Conservation (phyloP, 768 basidiomycete genomes). For the Royoungia palumana region DNA sequence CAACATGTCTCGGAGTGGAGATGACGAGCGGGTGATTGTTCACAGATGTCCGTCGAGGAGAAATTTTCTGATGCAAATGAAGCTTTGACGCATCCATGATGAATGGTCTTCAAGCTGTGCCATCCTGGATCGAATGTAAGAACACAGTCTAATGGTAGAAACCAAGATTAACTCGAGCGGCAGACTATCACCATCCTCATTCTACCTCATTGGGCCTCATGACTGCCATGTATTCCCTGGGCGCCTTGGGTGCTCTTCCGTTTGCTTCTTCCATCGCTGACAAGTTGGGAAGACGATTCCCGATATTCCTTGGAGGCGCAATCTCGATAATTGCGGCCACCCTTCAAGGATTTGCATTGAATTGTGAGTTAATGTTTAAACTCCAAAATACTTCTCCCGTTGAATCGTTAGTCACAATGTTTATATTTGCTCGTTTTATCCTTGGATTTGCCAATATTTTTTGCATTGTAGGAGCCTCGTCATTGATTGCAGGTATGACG, state of each 20-base stretch:
- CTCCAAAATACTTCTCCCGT: background rate
- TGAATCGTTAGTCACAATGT: background rate
- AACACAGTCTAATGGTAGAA: background rate
- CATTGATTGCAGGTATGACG: constrained; percentile 6
- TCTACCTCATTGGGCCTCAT: constrained; percentile 53
- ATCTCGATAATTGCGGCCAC: constrained; percentile 5
- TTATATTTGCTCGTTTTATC: constrained; percentile 6
- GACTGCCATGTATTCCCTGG: constrained; percentile 57
- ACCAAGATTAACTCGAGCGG: background rate
- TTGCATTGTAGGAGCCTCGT: background rate
- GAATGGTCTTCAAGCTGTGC: constrained; percentile 58
- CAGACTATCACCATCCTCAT: constrained; percentile 52
- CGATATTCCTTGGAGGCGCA: constrained; percentile 10
- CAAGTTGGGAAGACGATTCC: constrained; percentile 9
- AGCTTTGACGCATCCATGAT: constrained; percentile 48
- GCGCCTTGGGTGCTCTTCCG: constrained; percentile 52
- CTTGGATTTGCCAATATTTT: background rate
- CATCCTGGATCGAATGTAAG: constrained; percentile 54
- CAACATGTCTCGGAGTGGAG: constrained; percentile 22
- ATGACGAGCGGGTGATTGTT: constrained; percentile 9
- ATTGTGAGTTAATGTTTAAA: constrained; percentile 5
- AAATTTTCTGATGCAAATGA: background rate
- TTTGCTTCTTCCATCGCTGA: constrained; percentile 21
- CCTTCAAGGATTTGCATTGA: constrained; percentile 12
- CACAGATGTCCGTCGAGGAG: background rate